phyloP scores from a whole-genome alignment of 2,329 filamentous ascomycete species.

The Alternaria gansuensis region DNA sequence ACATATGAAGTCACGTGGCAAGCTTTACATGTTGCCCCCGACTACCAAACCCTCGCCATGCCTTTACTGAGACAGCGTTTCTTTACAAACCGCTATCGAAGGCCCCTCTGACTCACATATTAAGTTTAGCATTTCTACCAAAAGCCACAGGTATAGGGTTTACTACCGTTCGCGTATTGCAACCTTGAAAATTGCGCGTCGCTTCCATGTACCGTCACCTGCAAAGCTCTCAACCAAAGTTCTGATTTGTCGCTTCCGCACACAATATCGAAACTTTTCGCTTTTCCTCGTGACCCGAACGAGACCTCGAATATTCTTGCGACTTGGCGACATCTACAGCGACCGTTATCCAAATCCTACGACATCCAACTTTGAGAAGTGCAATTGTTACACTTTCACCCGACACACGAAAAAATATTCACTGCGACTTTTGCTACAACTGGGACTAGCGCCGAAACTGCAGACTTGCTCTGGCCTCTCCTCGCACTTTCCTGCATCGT shows the following conservation, averaged over 20 bases:
- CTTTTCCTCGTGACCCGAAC: background rate
- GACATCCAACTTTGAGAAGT: background rate
- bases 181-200: background rate
- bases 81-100: background rate
- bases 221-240: background rate
- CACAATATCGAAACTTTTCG: background rate
- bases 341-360: background rate
- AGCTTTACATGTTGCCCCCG: background rate
- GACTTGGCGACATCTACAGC: background rate
- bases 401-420: background rate
- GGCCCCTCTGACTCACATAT: background rate
- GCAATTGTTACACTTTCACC: background rate
- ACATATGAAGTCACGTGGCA: background rate
- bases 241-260: background rate
- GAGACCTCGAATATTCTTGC: background rate
- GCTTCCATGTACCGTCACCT: background rate
- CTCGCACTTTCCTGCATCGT: slow-evolving; percentile 2
- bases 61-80: background rate
- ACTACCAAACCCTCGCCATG: background rate
- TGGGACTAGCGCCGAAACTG: background rate
- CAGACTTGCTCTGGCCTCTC: background rate
- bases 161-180: background rate
- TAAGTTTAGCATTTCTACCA: background rate
- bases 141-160: background rate
- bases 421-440: background rate